These are phyloP conservation scores for Sporothrix luriei DNA, from an alignment of 2,329 filamentous ascomycete genomes.

Conservation along the genomic window DNA sequence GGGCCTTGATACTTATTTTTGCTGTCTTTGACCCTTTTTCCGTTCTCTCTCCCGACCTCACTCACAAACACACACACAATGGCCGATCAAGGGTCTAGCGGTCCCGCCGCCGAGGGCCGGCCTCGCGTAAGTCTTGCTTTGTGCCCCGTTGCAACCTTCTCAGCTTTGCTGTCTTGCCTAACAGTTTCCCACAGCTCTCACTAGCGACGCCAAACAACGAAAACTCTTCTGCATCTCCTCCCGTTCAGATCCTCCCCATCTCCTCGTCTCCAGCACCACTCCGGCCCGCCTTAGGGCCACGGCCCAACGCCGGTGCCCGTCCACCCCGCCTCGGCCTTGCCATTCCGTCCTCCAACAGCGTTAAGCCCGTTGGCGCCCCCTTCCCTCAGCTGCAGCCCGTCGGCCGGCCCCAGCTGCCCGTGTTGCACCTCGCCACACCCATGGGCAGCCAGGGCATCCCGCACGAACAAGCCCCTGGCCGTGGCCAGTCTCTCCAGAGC, in stretches of 20 bases:
- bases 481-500: slow-evolving; percentile 62
- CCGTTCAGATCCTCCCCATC: slow-evolving; percentile 35
- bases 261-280: slow-evolving; percentile 56
- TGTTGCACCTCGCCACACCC: slow-evolving; percentile 81
- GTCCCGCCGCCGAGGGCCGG: slow-evolving; percentile 28
- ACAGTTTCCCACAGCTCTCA: slow-evolving; percentile 17
- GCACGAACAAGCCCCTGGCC: slow-evolving; percentile 63
- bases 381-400: slow-evolving; percentile 38
- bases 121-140: slow-evolving; percentile 25
- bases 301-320: slow-evolving; percentile 60
- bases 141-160: too few species aligned
- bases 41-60: background rate
- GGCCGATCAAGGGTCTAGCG: slow-evolving; percentile 35
- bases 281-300: slow-evolving; percentile 67
- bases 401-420: slow-evolving; percentile 69
- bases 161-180: background rate
- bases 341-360: slow-evolving; percentile 84
- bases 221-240: background rate
- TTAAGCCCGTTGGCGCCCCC: slow-evolving; percentile 68
- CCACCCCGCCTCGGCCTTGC: slow-evolving; percentile 82
- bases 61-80: slow-evolving; percentile 30
- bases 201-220: slow-evolving; percentile 21
- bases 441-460: slow-evolving; percentile 77
- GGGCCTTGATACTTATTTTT: slow-evolving; percentile 5
- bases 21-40: background rate